Base-by-base conservation (phyloP, 2,329 filamentous ascomycete species). In the Boeremia lycopersici region DNA sequence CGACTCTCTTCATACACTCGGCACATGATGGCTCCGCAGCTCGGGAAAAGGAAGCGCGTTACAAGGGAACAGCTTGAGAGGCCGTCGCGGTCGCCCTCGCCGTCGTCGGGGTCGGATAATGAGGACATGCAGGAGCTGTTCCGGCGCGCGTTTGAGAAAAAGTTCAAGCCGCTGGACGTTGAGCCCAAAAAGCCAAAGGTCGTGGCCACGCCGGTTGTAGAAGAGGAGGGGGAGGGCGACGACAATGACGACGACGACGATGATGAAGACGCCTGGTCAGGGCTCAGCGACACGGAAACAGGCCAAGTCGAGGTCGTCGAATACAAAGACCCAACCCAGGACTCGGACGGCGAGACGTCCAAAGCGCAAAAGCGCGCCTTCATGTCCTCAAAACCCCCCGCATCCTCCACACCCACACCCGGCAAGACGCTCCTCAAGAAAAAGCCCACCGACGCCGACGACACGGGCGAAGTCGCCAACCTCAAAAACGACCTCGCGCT, bases 401-500 rank as follows among this genome's bases (percentile, higher is more conserved):
- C 77, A 2, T 72, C 75, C 31, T 60, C 67, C 47, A 42, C 71
- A 36, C 61, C 69, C 13, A 59, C 67, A 42, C 35, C 68, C 47
- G 35, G 59, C 58, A 52, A 35, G 9, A 17, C 10, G 15, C 15
- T 52, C 65, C 62, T 54, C 56, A 67, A 60, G 39, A 64, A 65
- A 33, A 58, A 61, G 7, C 17, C 41, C 41, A 29, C 30, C n/a
- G 47, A 67, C 57, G 58, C 62, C 46, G 76, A 82, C 55, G 83
- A 86, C 23, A 79, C 83, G 56, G 76, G 83, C 15, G 86, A 89
- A 70, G 74, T 80, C 23, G 74, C 79, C 10, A 89, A 96, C 58
- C 82, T 98, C 15, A 92, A 93, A 73, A 93, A 97, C 74, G 95
- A 98, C 74, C 86, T 96, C 48, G 93, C 91, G 34, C 86, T 99